phyloP scores from a whole-genome alignment of 1,284 basidiomycete species.

The Cutaneotrichosporon cavernicola region DNA sequence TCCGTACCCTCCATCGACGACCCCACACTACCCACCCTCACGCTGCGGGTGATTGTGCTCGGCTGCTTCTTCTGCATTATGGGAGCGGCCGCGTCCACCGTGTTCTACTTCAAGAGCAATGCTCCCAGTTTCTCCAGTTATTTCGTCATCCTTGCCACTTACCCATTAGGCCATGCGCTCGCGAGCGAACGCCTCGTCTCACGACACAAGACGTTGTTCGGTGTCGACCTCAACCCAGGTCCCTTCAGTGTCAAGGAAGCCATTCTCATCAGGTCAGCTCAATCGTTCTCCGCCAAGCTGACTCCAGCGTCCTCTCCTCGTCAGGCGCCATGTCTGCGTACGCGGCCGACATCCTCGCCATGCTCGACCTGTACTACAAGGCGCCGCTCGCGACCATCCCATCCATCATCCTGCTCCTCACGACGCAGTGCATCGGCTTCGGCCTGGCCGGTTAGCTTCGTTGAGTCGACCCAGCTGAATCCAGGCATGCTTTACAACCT shows the following conservation, averaged over 20 bases:
- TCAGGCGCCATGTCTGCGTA: conserved; percentile 55
- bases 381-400: conserved; percentile 47
- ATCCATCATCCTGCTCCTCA: conserved; percentile 59
- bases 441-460: conserved; percentile 55
- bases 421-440: conserved; percentile 59
- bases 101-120: conserved; percentile 57
- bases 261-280: conserved; percentile 46
- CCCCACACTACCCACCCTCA: conserved; percentile 57
- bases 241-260: conserved; percentile 56
- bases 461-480: not conserved
- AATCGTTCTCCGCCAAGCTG: not conserved
- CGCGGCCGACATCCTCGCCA: conserved; percentile 55
- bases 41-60: conserved; percentile 57
- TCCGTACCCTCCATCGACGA: conserved; percentile 59
- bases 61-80: conserved; percentile 58
- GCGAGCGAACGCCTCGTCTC: conserved; percentile 43
- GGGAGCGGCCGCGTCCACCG: conserved; percentile 56
- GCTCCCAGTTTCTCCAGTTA: conserved; percentile 58
- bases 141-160: conserved; percentile 58
- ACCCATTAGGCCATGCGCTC: conserved; percentile 54
- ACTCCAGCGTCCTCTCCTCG: conserved; percentile 54
- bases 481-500: conserved; percentile 52
- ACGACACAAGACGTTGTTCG: conserved; percentile 34
- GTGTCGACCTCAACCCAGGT: conserved; percentile 56
- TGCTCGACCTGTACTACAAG: conserved; percentile 55